Evolutionary conservation across 2,329 filamentous ascomycete genomes (phyloP), one percentile per base, ranked within the genome.

Genomic region (Elsinoe necatrix): DNA sequence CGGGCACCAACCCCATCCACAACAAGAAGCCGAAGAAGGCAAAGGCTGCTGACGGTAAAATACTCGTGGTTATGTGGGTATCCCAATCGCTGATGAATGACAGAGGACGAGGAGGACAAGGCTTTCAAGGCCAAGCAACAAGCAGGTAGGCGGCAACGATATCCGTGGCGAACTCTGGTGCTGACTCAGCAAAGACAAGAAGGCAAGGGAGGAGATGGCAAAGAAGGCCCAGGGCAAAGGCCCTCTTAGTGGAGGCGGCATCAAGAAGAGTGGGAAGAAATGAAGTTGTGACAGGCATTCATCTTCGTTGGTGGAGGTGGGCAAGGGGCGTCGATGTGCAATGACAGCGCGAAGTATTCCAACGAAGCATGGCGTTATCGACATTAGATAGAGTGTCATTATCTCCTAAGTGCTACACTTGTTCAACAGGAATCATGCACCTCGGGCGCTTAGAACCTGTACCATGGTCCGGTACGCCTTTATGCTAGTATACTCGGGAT

Each of bases 251-350:
- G 86, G 83, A 29, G 90, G 89, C 31, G 90, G 89, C 61, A 95
- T 97, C 78, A 96, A 96, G 85, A 96, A 95, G 83, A 93, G 87
- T 61, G 91, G 90, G 73, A 95, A 96, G 87, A 95, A 96, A 85
- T 95, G 80, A 63, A 11, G 7, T 2, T 18, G 2, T 3, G n/a
- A 23, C 41, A 18, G 29, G 9, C 23, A 18, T 37, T 1, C 14
- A 1, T 18, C 18, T 20, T 45, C n/a, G 21, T 51, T n/a, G 27
- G 12, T 14, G n/a, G 25, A 31, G 7, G 23, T 11, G 12, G n/a
- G 8, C 12, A 20, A 18, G n/a, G n/a, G n/a, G 45, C 5, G 11
- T 21, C 25, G 11, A 18, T 18, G 23, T 18, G 11, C 25, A 18
- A 21, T 3, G 14, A 31, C 25, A 31, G 23, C 25, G 23, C 45